phyloP scores from a whole-genome alignment of 2,329 filamentous ascomycete species.

The Neopestalotiopsis rosae region DNA sequence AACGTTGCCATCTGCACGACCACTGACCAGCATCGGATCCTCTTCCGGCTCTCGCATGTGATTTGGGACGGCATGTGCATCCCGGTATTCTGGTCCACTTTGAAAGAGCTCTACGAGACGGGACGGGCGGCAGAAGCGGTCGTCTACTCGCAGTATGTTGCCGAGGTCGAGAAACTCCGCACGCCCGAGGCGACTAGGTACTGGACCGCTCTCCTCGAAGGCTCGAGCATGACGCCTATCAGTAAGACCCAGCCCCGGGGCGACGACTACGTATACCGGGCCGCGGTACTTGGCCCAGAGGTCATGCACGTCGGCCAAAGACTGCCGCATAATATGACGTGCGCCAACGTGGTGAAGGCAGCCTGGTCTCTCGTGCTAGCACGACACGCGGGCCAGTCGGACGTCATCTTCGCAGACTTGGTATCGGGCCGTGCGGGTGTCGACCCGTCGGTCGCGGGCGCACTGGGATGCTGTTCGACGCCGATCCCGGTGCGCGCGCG shows the following conservation, averaged over 20 bases:
- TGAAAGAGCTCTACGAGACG: conserved; percentile 5
- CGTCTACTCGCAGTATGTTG: conserved; percentile 13
- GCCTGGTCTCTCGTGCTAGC: conserved; percentile 13
- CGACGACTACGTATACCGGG: background rate
- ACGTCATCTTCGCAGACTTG: conserved; percentile 16
- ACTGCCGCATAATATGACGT: conserved; percentile 5
- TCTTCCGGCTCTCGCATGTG: conserved; percentile 9
- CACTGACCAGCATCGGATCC: conserved; percentile 9
- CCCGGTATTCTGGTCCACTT: conserved; percentile 9
- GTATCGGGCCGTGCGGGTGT: conserved; percentile 14
- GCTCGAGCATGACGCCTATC: background rate
- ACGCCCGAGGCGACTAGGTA: conserved; percentile 8
- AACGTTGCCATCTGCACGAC: conserved; percentile 10
- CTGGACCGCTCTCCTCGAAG: background rate
- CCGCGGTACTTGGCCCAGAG: background rate
- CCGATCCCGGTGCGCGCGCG: conserved; percentile 12
- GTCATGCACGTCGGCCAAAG: conserved; percentile 3
- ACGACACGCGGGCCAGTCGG: background rate
- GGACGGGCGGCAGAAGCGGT: background rate
- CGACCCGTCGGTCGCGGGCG: conserved; percentile 9
- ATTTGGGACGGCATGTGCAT: conserved; percentile 16
- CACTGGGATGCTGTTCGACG: conserved; percentile 12
- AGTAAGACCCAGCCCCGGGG: background rate
- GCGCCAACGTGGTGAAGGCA: conserved; percentile 12
- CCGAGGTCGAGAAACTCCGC: conserved; percentile 8